Evolutionary conservation across 2,329 filamentous ascomycete species (phyloP).

Genomic region (Colletotrichum caudatum): DNA sequence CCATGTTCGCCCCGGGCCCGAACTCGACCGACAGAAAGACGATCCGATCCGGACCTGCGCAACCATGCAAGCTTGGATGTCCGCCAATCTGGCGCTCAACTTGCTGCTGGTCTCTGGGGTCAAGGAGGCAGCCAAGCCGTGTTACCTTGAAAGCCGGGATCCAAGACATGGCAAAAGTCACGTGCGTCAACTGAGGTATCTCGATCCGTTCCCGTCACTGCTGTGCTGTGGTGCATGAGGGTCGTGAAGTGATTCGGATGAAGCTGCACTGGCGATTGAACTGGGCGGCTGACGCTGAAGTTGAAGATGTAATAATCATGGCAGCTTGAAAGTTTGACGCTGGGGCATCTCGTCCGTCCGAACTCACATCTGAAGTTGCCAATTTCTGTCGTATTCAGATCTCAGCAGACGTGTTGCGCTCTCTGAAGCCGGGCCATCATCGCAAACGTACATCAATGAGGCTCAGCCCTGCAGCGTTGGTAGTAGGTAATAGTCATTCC

Average conservation of each 20-base stretch:
- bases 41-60: constrained; percentile 69
- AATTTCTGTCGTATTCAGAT: neutral
- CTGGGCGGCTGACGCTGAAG: neutral
- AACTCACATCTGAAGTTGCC: constrained; percentile 27
- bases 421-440: neutral
- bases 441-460: constrained; percentile 4
- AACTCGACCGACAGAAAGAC: constrained; percentile 72
- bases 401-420: neutral
- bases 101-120: constrained; percentile 54
- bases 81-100: constrained; percentile 48
- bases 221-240: constrained; percentile 49
- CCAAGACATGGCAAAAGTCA: constrained; percentile 50
- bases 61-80: constrained; percentile 40
- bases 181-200: constrained; percentile 49
- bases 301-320: neutral
- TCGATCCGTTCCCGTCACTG: constrained; percentile 50
- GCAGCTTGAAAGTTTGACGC: neutral
- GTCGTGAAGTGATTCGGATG: constrained; percentile 5
- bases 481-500: neutral
- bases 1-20: constrained; percentile 55
- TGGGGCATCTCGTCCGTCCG: constrained; percentile 14
- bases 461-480: constrained; percentile 17
- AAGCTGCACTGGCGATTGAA: constrained; percentile 13
- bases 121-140: constrained; percentile 46
- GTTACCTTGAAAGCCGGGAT: constrained; percentile 52